Evolutionary conservation across 768 basidiomycete genomes (phyloP), one percentile per base, ranked within the genome.

Genomic region (Sporobolomyces pararoseus): DNA sequence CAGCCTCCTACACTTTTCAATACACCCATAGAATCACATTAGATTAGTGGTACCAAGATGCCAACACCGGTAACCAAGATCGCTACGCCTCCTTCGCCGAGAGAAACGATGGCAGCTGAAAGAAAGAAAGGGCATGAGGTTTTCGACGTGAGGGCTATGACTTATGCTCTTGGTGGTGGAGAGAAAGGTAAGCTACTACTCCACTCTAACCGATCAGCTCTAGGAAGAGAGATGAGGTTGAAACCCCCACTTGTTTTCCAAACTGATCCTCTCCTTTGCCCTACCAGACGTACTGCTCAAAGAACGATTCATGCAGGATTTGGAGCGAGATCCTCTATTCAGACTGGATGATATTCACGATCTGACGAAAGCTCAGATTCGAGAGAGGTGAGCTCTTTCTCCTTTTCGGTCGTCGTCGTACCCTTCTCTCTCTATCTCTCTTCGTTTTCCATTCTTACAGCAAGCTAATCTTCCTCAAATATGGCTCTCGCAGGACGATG

Each of bases 271-370:
- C 65, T 49, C 31, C 59, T 49, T 19, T 7, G 12, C 35, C 4
- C 9, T 12, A 27, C 3, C 21, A 50, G 55, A 61, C 27, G 51
- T 50, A 44, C 47, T 59, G 25, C 21, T 79, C 21, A 79, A 79
- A 66, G 79, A 79, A 63, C 76, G 77, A 65, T 79, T 79, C 69
- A 80, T 80, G 80, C 73, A 51, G 14, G 54, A 80, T 76, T 76
- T 82, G 72, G 78, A 79, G 6, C 75, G 81, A 3, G 78, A 80
- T 65, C 81, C 81, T 2, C 46, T 66, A 14, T 82, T 82, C 78
- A 74, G 78, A 61, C 70, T 80, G 17, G 75, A 77, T 27, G 82
- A 82, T 69, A 81, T 81, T 44, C 80, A 80, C 66, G 81, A 81
- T 54, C 29, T 75, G n/a, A 65, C 68, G 6, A 75, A 75, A 71